phyloP scores from a whole-genome alignment of 441 rosid genomes.

The Rhodomyrtus psidioides region DNA sequence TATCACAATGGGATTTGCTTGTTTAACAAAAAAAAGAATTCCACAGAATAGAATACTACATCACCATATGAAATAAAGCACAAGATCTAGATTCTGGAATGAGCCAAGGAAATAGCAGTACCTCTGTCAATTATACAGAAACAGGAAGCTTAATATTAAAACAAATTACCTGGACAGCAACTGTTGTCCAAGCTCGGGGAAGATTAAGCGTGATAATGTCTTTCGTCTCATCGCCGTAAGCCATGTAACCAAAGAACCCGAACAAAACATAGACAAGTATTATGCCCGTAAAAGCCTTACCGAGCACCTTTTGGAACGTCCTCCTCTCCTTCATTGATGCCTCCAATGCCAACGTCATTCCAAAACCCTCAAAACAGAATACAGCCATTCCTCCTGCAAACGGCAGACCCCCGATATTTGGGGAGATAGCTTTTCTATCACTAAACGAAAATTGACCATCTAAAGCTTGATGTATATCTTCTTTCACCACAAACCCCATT shows the following conservation, averaged over 20 bases:
- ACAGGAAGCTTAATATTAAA: background rate
- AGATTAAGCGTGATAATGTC: constrained; percentile 79
- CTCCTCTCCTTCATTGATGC: constrained; percentile 68
- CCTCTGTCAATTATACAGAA: background rate
- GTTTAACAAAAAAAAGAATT: background rate
- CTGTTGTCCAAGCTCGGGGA: constrained; percentile 66
- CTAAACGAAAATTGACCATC: constrained; percentile 59
- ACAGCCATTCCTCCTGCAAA: constrained; percentile 93
- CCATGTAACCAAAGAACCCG: constrained; percentile 87
- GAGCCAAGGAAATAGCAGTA: background rate
- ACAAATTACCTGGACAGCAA: constrained; percentile 57
- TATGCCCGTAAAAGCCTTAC: constrained; percentile 54
- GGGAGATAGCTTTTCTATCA: constrained; percentile 60
- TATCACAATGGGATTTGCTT: background rate
- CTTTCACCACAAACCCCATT: constrained; percentile 65
- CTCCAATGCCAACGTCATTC: constrained; percentile 83
- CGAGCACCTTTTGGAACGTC: constrained; percentile 51
- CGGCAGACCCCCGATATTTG: constrained; percentile 59
- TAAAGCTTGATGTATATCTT: constrained; percentile 44
- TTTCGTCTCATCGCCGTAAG: constrained; percentile 72
- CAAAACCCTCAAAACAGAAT: constrained; percentile 89
- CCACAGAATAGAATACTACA: background rate
- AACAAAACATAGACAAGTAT: constrained; percentile 56
- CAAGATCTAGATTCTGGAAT: background rate
- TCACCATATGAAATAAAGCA: background rate